A percentile compares a stretch with the other conserved stretches of the same genome.
Evolutionary conservation across 208 protist species (phyloP).

Genomic region (Trichomonas vaginalis): DNA sequence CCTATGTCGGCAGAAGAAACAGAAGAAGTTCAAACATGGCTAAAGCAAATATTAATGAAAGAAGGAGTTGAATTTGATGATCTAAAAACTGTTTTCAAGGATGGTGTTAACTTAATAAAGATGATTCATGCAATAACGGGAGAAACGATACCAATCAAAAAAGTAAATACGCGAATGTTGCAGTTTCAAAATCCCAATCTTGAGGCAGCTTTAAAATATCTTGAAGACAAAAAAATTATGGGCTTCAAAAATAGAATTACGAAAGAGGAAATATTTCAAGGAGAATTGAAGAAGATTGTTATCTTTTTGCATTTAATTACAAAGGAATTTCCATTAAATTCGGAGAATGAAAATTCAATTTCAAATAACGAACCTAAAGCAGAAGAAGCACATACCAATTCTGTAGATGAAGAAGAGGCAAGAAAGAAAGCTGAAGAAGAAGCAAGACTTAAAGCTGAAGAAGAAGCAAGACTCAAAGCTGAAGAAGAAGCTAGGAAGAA

Average conservation of each 20-base stretch:
- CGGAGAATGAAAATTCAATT: background rate
- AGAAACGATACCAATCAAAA: background rate
- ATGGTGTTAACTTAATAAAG: background rate
- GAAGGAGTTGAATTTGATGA: background rate
- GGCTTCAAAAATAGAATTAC: background rate
- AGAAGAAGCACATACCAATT: background rate
- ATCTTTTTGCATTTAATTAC: background rate
- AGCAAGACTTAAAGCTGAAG: background rate
- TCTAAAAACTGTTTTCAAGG: background rate
- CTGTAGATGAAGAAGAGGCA: background rate
- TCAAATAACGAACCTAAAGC: background rate
- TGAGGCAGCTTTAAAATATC: background rate
- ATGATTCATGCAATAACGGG: background rate
- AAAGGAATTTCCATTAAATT: background rate
- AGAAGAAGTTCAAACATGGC: background rate
- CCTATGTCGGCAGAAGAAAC: background rate
- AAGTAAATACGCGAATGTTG: background rate
- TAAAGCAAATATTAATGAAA: background rate
- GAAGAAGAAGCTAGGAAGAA: background rate
- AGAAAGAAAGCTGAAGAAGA: background rate
- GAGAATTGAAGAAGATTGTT: background rate
- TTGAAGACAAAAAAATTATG: background rate
- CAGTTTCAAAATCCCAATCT: background rate
- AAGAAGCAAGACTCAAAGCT: background rate
- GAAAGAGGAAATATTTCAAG: background rate